These are phyloP conservation scores for Didymella pinodella DNA, from an alignment of 2,329 filamentous ascomycete genomes.

Conservation along the genomic window DNA sequence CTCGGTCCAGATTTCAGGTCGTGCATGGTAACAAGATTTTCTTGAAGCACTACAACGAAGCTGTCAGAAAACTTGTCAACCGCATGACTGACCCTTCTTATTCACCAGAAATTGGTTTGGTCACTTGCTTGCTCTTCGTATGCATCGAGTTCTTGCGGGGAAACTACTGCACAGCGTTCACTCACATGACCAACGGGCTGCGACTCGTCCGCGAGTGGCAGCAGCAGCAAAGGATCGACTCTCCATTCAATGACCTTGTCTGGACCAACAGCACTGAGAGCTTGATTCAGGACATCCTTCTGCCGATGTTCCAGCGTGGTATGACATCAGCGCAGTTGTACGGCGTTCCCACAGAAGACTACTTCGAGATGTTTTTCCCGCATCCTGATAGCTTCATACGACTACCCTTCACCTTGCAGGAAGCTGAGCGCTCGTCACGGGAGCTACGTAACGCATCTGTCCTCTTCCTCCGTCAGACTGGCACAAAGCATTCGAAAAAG, in stretches of 20 bases:
- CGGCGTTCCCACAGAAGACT: conserved; percentile 25
- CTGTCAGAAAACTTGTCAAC: conserved; percentile 48
- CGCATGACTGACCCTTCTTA: conserved; percentile 43
- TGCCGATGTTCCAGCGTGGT: conserved; percentile 34
- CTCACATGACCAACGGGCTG: conserved; percentile 57
- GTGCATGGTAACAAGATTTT: conserved; percentile 33
- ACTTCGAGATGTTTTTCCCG: conserved; percentile 15
- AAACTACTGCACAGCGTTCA: conserved; percentile 51
- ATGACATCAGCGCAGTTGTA: conserved; percentile 31
- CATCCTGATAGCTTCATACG: conserved; percentile 5
- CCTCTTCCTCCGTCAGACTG: conserved; percentile 20
- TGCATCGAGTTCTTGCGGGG: conserved; percentile 56
- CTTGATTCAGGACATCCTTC: conserved; percentile 28
- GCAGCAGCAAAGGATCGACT: conserved; percentile 9
- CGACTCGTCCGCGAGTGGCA: conserved; percentile 42
- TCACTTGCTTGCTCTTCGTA: conserved; percentile 56
- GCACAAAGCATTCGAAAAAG: background rate
- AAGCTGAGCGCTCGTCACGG: conserved; percentile 29
- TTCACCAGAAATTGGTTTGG: conserved; percentile 49
- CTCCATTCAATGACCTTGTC: background rate
- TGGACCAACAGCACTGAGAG: background rate
- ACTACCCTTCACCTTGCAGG: conserved; percentile 16
- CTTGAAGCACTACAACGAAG: conserved; percentile 54
- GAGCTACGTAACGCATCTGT: conserved; percentile 35
- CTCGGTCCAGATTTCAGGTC: conserved; percentile 18